Evolutionary conservation across 2,329 filamentous ascomycete species (phyloP).

Genomic region (Cadophora gregata): DNA sequence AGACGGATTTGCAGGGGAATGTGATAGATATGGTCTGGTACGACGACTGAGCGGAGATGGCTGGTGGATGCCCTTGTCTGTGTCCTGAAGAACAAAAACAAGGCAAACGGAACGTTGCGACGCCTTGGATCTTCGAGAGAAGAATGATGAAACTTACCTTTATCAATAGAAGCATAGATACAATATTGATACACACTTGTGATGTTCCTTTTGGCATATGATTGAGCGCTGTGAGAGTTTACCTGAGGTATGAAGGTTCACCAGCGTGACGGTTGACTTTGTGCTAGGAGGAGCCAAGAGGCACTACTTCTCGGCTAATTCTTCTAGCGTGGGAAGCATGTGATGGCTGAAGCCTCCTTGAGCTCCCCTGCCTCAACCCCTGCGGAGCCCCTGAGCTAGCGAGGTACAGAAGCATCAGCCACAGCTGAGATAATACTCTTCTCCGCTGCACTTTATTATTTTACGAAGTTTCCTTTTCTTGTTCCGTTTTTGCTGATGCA

Average conservation of each 20-base stretch:
- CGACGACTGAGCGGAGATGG: constrained; percentile 7
- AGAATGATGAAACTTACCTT: neutral
- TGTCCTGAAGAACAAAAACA: constrained; percentile 17
- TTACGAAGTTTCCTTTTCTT: too few species aligned
- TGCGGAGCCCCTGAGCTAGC: constrained; percentile 16
- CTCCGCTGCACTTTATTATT: too few species aligned
- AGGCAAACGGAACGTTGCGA: constrained; percentile 15
- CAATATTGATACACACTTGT: constrained; percentile 4
- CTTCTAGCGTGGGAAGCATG: neutral
- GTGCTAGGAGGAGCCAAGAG: constrained; percentile 6
- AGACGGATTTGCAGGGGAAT: constrained; percentile 16
- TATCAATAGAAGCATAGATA: neutral
- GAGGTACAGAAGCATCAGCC: neutral
- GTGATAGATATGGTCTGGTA: constrained; percentile 16
- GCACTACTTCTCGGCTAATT: neutral
- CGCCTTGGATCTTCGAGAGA: neutral
- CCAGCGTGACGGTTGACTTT: constrained; percentile 7
- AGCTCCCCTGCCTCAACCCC: constrained; percentile 1
- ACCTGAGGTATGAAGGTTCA: constrained; percentile 12
- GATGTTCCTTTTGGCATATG: neutral
- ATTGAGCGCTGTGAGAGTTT: neutral
- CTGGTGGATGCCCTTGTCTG: constrained; percentile 10
- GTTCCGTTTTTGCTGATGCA: too few species aligned
- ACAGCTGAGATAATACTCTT: too few species aligned
- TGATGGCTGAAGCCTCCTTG: too few species aligned